Percentiles rank a stretch among this genome's conserved stretches.
Evolutionary conservation across 2,329 filamentous ascomycete species (phyloP).

Genomic region (Scedosporium minutisporum): DNA sequence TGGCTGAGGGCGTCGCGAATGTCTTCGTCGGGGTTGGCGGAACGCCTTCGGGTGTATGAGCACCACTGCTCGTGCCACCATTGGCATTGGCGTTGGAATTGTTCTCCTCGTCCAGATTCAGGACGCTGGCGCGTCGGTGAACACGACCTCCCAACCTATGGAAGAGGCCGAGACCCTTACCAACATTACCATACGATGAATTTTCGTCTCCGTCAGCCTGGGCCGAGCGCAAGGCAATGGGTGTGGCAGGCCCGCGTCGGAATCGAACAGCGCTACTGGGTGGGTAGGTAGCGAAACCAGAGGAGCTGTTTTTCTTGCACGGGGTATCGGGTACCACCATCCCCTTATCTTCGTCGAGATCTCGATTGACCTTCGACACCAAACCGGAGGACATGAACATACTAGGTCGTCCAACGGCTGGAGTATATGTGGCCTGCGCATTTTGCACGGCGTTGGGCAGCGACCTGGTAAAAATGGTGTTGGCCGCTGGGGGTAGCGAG

Average conservation of each 20-base stretch:
- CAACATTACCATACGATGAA: slow-evolving; percentile 39
- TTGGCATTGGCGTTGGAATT: not conserved
- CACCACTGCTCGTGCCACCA: slow-evolving; percentile 1
- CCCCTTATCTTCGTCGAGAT: slow-evolving; percentile 60
- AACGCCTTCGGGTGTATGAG: slow-evolving; percentile 45
- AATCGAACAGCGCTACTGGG: slow-evolving; percentile 60
- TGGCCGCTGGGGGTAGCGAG: not conserved
- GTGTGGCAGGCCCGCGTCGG: slow-evolving; percentile 63
- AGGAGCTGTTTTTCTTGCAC: slow-evolving; percentile 72
- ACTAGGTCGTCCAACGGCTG: slow-evolving; percentile 5
- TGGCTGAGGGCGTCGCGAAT: slow-evolving; percentile 30
- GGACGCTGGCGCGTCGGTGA: slow-evolving; percentile 30
- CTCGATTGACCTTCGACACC: slow-evolving; percentile 87
- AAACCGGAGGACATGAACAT: slow-evolving; percentile 84
- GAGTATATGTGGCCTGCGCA: not conserved
- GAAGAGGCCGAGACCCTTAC: slow-evolving; percentile 59
- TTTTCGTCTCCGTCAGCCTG: slow-evolving; percentile 27
- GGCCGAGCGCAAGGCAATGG: slow-evolving; percentile 55
- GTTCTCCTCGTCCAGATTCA: slow-evolving; percentile 66
- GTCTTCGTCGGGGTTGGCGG: slow-evolving; percentile 93
- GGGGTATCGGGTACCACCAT: slow-evolving; percentile 84
- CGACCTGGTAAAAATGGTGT: not conserved
- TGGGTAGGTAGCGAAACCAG: slow-evolving; percentile 56
- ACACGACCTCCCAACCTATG: slow-evolving; percentile 35
- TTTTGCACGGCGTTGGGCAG: not conserved